Evolutionary conservation across 257 asterid species (phyloP).

Genomic region (Asclepias syriaca): DNA sequence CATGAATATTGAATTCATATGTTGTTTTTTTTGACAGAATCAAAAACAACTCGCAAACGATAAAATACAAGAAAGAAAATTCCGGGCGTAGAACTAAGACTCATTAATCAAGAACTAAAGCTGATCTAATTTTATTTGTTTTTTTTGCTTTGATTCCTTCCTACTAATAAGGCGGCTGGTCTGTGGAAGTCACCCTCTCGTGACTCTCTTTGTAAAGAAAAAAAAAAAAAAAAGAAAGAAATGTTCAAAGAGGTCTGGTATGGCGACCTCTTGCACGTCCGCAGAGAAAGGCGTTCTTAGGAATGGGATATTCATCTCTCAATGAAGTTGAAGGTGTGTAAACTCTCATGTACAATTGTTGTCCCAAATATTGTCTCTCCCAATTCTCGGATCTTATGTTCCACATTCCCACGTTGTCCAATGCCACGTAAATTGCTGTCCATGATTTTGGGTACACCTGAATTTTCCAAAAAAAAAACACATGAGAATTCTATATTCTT

Average conservation of each 20-base stretch:
- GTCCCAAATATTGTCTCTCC: slow-evolving; percentile 92
- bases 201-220: slow-evolving; percentile 25
- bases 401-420: slow-evolving; percentile 99
- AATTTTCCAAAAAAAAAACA: background rate
- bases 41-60: too few relatives aligned
- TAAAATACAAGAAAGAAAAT: too few relatives aligned
- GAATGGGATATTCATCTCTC: slow-evolving; percentile 88
- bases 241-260: slow-evolving; percentile 60
- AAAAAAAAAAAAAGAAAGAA: too few relatives aligned
- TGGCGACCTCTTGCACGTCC: slow-evolving; percentile 76
- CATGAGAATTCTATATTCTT: background rate
- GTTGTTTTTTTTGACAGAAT: too few relatives aligned
- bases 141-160: background rate
- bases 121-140: slow-evolving; percentile 20
- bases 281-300: slow-evolving; percentile 73
- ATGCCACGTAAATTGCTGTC: slow-evolving; percentile 73
- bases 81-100: background rate
- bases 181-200: slow-evolving; percentile 58
- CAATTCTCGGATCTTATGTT: slow-evolving; percentile 84
- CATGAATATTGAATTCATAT: too few relatives aligned
- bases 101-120: slow-evolving; percentile 40
- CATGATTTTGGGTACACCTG: slow-evolving; percentile 89
- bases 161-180: background rate
- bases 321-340: slow-evolving; percentile 49
- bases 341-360: slow-evolving; percentile 79